phyloP scores from a whole-genome alignment of 306 rosid genomes.

The Malus orientalis region DNA sequence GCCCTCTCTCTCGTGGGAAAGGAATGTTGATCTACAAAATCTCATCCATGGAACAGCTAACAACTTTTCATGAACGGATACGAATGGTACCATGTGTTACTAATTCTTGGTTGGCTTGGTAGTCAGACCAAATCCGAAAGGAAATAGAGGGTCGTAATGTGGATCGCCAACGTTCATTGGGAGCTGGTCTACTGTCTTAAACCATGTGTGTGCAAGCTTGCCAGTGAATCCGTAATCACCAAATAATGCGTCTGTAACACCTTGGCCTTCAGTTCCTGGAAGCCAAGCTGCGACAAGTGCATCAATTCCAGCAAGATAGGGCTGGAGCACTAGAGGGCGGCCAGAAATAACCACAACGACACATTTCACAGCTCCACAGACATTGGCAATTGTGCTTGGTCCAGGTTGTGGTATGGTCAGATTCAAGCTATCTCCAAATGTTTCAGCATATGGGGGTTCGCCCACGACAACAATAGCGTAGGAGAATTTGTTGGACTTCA shows the following conservation, averaged over 20 bases:
- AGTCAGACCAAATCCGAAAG: conserved; percentile 72
- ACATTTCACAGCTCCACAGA: conserved; percentile 55
- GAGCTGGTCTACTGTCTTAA: conserved; percentile 68
- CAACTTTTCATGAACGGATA: neutral
- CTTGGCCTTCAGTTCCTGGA: conserved; percentile 97
- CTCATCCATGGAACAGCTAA: neutral
- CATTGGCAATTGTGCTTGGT: conserved; percentile 57
- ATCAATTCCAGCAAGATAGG: conserved; percentile 50
- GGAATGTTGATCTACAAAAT: neutral
- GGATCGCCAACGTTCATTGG: conserved; percentile 75
- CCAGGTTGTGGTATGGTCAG: conserved; percentile 70
- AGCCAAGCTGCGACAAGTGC: conserved; percentile 97
- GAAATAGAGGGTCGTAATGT: conserved; percentile 67
- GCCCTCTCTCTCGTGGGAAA: neutral
- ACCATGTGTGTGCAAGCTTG: conserved; percentile 81
- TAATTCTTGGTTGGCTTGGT: conserved; percentile 36
- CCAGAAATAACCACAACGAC: conserved; percentile 70
- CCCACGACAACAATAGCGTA: conserved; percentile 78
- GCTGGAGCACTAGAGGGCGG: conserved; percentile 80
- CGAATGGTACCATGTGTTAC: neutral
- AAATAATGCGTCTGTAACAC: conserved; percentile 57
- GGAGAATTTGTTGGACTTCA: conserved; percentile 54
- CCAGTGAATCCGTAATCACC: conserved; percentile 79
- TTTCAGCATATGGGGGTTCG: conserved; percentile 84
- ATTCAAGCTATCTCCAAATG: conserved; percentile 65